A percentile compares a stretch with the other conserved stretches of the same genome.
Conservation (phyloP, 352 stramenopile species). For the Globisporangium okanoganense region DNA sequence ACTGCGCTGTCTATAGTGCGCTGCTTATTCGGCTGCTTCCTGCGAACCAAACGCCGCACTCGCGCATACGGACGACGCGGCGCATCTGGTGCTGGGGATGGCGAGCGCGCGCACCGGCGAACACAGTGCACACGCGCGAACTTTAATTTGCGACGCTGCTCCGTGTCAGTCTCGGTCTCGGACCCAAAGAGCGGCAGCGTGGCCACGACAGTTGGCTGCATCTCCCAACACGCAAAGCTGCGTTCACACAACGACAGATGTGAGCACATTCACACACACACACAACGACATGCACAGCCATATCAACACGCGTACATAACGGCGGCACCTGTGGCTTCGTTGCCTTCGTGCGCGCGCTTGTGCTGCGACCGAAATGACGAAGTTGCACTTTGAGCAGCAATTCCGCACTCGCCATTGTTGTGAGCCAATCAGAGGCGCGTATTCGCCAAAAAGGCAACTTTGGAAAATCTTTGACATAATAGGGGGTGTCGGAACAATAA, state of each 20-base stretch:
- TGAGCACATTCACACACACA: background rate
- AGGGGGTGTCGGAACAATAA: background rate
- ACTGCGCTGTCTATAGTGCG: background rate
- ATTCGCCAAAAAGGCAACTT: constrained; percentile 5
- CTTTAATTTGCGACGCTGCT: background rate
- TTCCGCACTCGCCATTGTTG: background rate
- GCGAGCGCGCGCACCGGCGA: background rate
- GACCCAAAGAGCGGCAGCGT: background rate
- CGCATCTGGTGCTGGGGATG: background rate
- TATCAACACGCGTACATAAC: too few relatives aligned
- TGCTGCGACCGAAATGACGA: background rate
- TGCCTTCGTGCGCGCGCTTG: too few relatives aligned
- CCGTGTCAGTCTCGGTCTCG: background rate
- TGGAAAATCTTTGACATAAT: too few relatives aligned
- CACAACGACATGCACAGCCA: too few relatives aligned
- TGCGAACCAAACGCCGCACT: constrained; percentile 8
- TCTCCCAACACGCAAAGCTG: background rate
- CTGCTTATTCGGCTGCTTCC: constrained; percentile 9
- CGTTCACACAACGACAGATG: background rate
- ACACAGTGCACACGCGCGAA: constrained; percentile 5
- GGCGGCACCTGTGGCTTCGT: background rate
- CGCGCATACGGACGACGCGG: background rate
- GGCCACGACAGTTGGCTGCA: background rate
- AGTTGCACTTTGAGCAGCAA: background rate
- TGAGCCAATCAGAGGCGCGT: background rate